These are phyloP conservation scores for Diversispora epigaea DNA, from an alignment of 192 early-diverging fungal genomes.

Conservation along the genomic window DNA sequence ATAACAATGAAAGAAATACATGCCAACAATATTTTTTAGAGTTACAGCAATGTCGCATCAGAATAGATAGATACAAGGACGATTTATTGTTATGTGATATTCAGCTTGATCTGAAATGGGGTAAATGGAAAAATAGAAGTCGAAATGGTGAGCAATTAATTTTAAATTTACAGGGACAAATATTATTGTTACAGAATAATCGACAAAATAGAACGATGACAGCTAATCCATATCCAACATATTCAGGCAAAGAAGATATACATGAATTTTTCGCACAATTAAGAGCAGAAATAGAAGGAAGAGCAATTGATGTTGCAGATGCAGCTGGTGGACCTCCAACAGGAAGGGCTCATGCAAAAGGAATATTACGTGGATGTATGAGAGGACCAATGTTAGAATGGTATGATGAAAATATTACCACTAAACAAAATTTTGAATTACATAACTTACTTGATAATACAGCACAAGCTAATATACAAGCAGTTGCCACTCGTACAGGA, in stretches of 20 bases:
- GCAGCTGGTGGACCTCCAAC: not conserved
- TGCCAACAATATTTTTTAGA: not conserved
- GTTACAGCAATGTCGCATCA: not conserved
- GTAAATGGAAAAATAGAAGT: not conserved
- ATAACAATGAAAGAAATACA: too few relatives aligned
- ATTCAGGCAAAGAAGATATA: too few relatives aligned
- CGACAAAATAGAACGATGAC: too few relatives aligned
- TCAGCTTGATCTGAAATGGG: not conserved
- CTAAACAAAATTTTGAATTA: not conserved
- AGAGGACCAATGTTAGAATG: constrained; percentile 1
- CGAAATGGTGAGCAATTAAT: too few relatives aligned
- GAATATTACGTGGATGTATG: constrained; percentile 10
- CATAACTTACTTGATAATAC: too few relatives aligned
- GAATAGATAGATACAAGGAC: not conserved
- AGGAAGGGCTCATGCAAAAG: not conserved
- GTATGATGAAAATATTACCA: not conserved
- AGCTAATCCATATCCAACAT: too few relatives aligned
- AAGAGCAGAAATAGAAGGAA: too few relatives aligned
- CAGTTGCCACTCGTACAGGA: too few relatives aligned
- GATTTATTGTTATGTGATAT: too few relatives aligned
- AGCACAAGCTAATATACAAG: too few relatives aligned
- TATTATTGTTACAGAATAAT: too few relatives aligned
- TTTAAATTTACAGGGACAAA: too few relatives aligned
- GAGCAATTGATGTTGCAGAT: constrained; percentile 3
- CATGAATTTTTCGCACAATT: not conserved